Base-by-base conservation (phyloP, 2,329 filamentous ascomycete genomes). In the Diaporthe vaccinii region DNA sequence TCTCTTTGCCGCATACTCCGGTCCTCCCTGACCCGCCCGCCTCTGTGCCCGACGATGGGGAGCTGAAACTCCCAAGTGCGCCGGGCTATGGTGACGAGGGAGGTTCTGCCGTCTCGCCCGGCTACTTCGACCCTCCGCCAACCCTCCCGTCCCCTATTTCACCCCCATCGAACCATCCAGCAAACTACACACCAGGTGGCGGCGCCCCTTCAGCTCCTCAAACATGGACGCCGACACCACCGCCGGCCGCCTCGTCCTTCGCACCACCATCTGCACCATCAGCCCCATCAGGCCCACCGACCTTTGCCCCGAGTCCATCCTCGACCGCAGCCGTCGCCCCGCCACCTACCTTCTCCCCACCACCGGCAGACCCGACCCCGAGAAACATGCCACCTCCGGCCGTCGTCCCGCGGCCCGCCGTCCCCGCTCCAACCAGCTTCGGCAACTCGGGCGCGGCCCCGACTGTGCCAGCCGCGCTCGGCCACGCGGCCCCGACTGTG, bases 11-110 rank as follows among this genome's bases (percentile, higher is more conserved):
- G 0, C 83, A 83, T 17, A 86, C 65, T 9, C 65, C 65, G 7
- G 84, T 39, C 84, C 85, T 15, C 82, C 81, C 22, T 81, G 80
- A 17, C 82, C 80, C 82, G 20, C 79, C 78, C 36, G 79, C 82
- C 1, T 67, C 74, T 12, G 74, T 39, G 0, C 62, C 78, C 7
- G 78, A 79, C 14, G 79, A 79, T 3, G 78, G 70, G 17, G 80
- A 79, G 53, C 71, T 82, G 15, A 77, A 77, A 46, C 77, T 83
- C 12, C 82, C 81, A 3, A 79, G 79, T 15, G 81, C 80, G 8
- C 81, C 82, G 2, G 76, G 76, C 46, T 77, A 81, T 77, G 75
- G 75, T 3, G 69, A 76, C 6, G 39, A 55, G 76, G 22, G 62
- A 77, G 65, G 41, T 46, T 31, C 76, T 74, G 28, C 72, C 10